Evolutionary conservation across 441 rosid genomes (phyloP).

Genomic region (Cnidoscolus chayamansa): DNA sequence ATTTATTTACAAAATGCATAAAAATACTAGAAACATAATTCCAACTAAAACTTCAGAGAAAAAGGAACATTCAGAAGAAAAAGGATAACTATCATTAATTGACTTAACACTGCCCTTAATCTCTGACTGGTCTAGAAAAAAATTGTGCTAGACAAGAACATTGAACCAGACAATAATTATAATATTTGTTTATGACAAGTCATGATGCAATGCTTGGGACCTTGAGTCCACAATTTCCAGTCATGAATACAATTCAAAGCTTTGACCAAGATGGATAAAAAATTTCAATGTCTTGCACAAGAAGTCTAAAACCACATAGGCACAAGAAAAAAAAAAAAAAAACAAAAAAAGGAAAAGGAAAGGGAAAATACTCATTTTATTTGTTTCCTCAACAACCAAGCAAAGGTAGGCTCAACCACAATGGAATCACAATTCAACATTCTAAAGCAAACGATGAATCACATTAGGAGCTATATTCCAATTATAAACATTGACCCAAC

Average conservation of each 20-base stretch:
- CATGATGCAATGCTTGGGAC: neutral
- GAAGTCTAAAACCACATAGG: neutral
- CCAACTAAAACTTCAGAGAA: neutral
- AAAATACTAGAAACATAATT: neutral
- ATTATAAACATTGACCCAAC: constrained; percentile 2
- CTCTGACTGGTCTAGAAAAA: neutral
- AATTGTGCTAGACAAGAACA: neutral
- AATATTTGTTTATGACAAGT: neutral
- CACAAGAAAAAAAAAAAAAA: neutral
- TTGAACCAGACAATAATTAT: neutral
- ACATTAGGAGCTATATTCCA: neutral
- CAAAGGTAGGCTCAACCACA: neutral
- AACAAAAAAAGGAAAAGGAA: neutral
- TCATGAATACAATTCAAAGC: constrained; percentile 13
- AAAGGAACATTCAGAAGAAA: neutral
- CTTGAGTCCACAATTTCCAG: neutral
- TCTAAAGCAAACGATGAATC: neutral
- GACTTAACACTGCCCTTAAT: neutral
- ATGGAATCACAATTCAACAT: neutral
- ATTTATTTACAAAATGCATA: constrained; percentile 6
- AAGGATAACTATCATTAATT: neutral
- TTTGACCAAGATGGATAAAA: neutral
- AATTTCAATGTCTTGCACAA: constrained; percentile 2
- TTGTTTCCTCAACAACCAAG: constrained; percentile 9
- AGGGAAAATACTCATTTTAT: neutral